Evolutionary conservation across 106 monocot genomes (phyloP), one percentile per base, ranked within the genome.

Genomic region (Allium fistulosum): DNA sequence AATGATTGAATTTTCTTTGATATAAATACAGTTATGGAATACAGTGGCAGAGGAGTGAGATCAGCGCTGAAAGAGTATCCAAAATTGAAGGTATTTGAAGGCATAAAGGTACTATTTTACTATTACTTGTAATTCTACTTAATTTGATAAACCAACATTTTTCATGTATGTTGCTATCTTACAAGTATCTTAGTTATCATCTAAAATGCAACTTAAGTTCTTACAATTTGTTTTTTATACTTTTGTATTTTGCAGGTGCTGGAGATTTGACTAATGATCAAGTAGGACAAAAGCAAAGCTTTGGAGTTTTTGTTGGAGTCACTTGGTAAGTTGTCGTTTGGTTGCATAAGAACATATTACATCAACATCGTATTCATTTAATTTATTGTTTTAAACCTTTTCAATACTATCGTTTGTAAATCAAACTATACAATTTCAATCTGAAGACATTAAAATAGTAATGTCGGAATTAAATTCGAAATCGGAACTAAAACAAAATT

Each of bases 241-340:
- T 22, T 22, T 22, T 46, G 37, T 8, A 8, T 4, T 16, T 71
- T 37, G 66, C 9, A 86, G 86, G 86, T 87, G 16, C 59, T 87
- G 13, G 87, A 87, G 83, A 87, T 87, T 66, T 74, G 87, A 14
- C 87, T 83, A 8, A 69, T 78, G 45, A 80, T 87, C 53, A 80
- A 87, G 57, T 87, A 83, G 87, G 87, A 87, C 75, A 87, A 87
- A 58, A 83, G 87, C 55, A 87, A 83, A 77, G 87, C 87, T 48
- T 66, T 87, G 9, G 87, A 83, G 71, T 83, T 83, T 64, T 72
- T 87, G 53, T 46, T 87, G 4, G 78, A 87, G 46, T 80, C 83
- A 53, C 80, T 87, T 45, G 87, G 87, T 87, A 68, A 80, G 73
- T 22, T 22, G 26, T 17, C 15, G 1, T 28, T 13, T 7, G 47